A percentile compares a stretch with the other conserved stretches of the same genome.
phyloP scores from a whole-genome alignment of 2,329 filamentous ascomycete species.

The Coccinonectria pachysandricola region DNA sequence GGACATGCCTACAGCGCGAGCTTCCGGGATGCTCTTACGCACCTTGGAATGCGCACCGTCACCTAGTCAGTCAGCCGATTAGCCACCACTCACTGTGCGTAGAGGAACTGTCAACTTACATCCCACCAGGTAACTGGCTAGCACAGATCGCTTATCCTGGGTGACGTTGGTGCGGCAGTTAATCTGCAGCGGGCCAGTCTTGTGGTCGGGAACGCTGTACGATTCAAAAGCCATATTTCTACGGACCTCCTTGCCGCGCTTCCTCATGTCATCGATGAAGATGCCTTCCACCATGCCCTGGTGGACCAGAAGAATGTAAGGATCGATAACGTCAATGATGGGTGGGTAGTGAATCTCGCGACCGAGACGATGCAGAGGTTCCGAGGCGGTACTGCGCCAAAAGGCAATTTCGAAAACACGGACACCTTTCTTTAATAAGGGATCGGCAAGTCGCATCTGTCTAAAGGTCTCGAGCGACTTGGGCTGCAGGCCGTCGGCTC shows the following conservation, averaged over 20 bases:
- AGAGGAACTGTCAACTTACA: conserved; percentile 44
- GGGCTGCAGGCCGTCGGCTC: conserved; percentile 64
- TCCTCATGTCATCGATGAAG: conserved; percentile 58
- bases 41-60: conserved; percentile 66
- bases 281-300: conserved; percentile 67
- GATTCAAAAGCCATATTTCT: conserved; percentile 55
- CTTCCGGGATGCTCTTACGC: conserved; percentile 50
- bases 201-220: conserved; percentile 36
- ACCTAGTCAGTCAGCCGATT: conserved; percentile 25
- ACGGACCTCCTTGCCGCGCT: conserved; percentile 51
- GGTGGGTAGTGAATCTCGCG: conserved; percentile 61
- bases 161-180: conserved; percentile 42
- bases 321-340: conserved; percentile 45
- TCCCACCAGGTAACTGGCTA: conserved; percentile 56
- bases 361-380: conserved; percentile 48
- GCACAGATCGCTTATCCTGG: conserved; percentile 38
- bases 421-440: conserved; percentile 55
- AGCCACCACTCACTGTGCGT: conserved; percentile 3
- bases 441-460: conserved; percentile 63
- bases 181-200: conserved; percentile 35
- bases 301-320: conserved; percentile 51
- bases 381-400: conserved; percentile 47
- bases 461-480: conserved; percentile 70
- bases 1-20: conserved; percentile 45
- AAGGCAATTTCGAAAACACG: conserved; percentile 67